Base-by-base conservation (phyloP, 2,329 filamentous ascomycete species). In the Clonostachys byssicola region DNA sequence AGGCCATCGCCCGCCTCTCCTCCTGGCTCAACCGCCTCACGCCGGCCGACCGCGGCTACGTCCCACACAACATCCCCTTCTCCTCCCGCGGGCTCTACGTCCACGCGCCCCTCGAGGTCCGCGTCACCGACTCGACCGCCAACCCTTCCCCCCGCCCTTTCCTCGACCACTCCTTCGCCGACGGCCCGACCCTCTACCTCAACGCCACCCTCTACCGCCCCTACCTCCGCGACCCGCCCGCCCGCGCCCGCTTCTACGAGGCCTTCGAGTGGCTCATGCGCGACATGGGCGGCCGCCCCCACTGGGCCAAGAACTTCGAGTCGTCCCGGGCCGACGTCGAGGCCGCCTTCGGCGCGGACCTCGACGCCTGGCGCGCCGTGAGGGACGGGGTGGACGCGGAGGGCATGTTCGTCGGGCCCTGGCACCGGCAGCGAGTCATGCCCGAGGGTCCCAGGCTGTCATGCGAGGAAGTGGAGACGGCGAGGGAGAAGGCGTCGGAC, bases 231-330 rank as follows among this genome's bases (percentile, higher is more conserved):
- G 88, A 95, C 56, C 90, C 91, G 10, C 87, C 89, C 0, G 92
- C 87, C 59, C 79, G 75, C 46, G 75, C 77, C 46, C 79, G 87
- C 42, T 95, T 95, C 72, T 96, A 95, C 65, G 78, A 92, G 66
- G 91, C 86, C 2, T 95, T 96, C 54, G 91, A 96, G 66, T 92
- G 86, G 75, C 73, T 96, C 42, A 95, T 95, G 91, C 84, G 82
- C 49, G 88, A 95, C 41, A 73, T 95, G 56, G 88, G 86, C 45
- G 91, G 86, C 9, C 80, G 80, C 42, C 91, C 91, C 16, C 91
- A 96, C 67, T 96, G 91, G 89, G 91, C 91, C 8, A 96, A 96
- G 77, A 95, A 96, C 64, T 96, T 95, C 65, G 72, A 75, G 42
- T 75, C 77, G 9, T 74, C 78, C 5, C 75, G 78, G 12, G 58